Evolutionary conservation across 1,284 basidiomycete genomes (phyloP), one percentile per base, ranked within the genome.

Genomic region (Trametes hirsuta): DNA sequence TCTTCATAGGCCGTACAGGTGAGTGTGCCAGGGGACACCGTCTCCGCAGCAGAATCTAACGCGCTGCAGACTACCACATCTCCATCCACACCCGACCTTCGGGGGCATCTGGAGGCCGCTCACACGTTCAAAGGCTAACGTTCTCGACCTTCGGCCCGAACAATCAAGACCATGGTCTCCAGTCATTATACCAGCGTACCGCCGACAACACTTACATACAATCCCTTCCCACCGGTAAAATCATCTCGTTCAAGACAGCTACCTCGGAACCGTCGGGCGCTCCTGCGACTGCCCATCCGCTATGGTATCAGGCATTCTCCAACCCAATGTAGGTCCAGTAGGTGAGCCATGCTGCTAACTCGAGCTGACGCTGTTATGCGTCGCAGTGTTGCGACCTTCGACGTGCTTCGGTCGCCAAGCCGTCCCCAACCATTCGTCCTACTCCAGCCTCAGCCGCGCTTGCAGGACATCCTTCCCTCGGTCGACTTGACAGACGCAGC

Each of bases 81-180:
- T 81, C 87, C 35, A 91, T 92, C 49, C 80, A 84, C 69, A 81
- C 84, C 6, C 79, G 79, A 18, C 78, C 81, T 2, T 64, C 66
- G 15, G 71, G 71, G 36, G 66, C 74, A 35, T 71, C 76, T 25
- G 69, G 73, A 24, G 65, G 72, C 6, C 74, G 74, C n/a, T 71
- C 78, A 5, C 86, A 87, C 5, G 76, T 87, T 3, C 93, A 94
- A 67, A 88, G 87, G 53, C 80, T 95, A 4, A 85, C 87, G 0
- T 95, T 93, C 73, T 94, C 93, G 0, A 84, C 86, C 0, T 95
- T 94, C 71, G 90, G 92, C 0, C 91, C 93, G 6, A 93, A 93
- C 68, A 91, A 90, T 67, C 84, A 91, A 70, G 87, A 92, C 69
- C 82, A 80, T 60, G 72, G 79, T 5, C 68, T 84, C 11, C 93